phyloP scores from a whole-genome alignment of 2,329 filamentous ascomycete genomes.

The Sporothrix dimorphospora region DNA sequence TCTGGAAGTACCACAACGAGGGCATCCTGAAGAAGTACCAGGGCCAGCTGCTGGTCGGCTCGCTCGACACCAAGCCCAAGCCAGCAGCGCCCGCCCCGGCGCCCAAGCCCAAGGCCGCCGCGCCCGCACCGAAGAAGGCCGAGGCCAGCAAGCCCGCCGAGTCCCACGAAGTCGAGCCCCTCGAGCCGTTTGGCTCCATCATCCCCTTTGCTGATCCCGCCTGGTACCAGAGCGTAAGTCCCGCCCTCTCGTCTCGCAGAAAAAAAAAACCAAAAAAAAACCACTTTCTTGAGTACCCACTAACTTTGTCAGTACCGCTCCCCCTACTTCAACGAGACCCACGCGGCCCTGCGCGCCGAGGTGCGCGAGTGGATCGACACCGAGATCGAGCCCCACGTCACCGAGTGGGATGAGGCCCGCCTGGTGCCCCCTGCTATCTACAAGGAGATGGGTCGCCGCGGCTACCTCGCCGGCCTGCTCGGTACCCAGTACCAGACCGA shows the following conservation, averaged over 20 bases:
- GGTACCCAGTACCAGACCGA: slow-evolving; percentile 80
- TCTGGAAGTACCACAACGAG: slow-evolving; percentile 82
- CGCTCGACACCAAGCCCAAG: slow-evolving; percentile 82
- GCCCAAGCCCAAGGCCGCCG: slow-evolving; percentile 44
- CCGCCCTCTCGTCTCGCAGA: too few relatives aligned
- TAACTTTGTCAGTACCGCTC: slow-evolving; percentile 74
- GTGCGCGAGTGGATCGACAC: slow-evolving; percentile 89
- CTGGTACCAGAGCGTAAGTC: slow-evolving; percentile 89
- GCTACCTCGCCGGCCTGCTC: slow-evolving; percentile 90
- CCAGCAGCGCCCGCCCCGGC: slow-evolving; percentile 50
- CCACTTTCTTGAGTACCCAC: too few relatives aligned
- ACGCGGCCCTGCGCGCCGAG: slow-evolving; percentile 87
- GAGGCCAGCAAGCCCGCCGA: slow-evolving; percentile 34
- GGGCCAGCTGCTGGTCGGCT: slow-evolving; percentile 76
- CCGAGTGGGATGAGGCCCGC: slow-evolving; percentile 96
- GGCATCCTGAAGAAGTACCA: slow-evolving; percentile 86
- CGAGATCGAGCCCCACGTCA: slow-evolving; percentile 87
- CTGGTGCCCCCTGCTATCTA: slow-evolving; percentile 87
- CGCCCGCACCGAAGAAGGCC: slow-evolving; percentile 43
- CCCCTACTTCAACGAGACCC: slow-evolving; percentile 93
- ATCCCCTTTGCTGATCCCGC: slow-evolving; percentile 90
- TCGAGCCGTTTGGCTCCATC: slow-evolving; percentile 83
- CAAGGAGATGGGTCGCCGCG: slow-evolving; percentile 90
- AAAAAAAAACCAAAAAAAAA: too few relatives aligned
- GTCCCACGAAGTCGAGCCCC: slow-evolving; percentile 55